These are phyloP conservation scores for Taxillus chinensis DNA, from an alignment of 164 flowering plant species.

Conservation along the genomic window DNA sequence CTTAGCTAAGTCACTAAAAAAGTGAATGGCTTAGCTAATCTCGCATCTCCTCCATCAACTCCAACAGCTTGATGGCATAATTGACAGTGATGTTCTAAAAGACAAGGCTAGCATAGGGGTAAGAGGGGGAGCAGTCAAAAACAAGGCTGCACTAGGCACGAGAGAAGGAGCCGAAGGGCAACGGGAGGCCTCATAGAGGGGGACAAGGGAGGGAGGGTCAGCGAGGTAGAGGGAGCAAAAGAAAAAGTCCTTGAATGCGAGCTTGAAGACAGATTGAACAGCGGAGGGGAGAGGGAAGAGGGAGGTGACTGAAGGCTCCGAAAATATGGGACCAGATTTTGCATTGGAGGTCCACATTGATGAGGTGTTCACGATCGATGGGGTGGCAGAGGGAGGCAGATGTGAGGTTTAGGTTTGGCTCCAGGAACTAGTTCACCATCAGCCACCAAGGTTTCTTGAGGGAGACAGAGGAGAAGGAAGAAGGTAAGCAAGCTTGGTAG, in stretches of 20 bases:
- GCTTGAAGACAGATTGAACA: slow-evolving; percentile 52
- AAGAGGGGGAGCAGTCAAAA: slow-evolving; percentile 77
- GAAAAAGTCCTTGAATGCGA: slow-evolving; percentile 80
- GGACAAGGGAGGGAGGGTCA: slow-evolving; percentile 67
- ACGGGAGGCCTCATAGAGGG: slow-evolving; percentile 70
- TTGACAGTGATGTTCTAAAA: slow-evolving; percentile 74
- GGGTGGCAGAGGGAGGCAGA: slow-evolving; percentile 93
- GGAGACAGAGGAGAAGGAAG: slow-evolving; percentile 17
- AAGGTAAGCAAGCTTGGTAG: slow-evolving; percentile 46
- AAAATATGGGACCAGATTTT: slow-evolving; percentile 84
- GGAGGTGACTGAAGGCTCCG: slow-evolving; percentile 46
- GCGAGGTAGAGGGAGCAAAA: slow-evolving; percentile 64
- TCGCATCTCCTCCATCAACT: slow-evolving; percentile 17
- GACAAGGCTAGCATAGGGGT: slow-evolving; percentile 81
- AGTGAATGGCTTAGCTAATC: no score
- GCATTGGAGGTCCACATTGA: slow-evolving; percentile 81
- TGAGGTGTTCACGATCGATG: slow-evolving; percentile 84
- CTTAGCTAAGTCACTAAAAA: no score
- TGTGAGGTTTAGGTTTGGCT: slow-evolving; percentile 51
- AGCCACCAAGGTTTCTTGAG: slow-evolving; percentile 48
- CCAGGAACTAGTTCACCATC: slow-evolving; percentile 42
- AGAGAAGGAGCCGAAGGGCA: slow-evolving; percentile 40
- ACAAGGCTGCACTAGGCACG: slow-evolving; percentile 73
- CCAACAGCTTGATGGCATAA: slow-evolving; percentile 75
- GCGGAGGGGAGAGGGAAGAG: slow-evolving; percentile 70